These are phyloP conservation scores for Paramyrothecium sp. DNA, from an alignment of 2,329 filamentous ascomycete genomes.

Conservation along the genomic window DNA sequence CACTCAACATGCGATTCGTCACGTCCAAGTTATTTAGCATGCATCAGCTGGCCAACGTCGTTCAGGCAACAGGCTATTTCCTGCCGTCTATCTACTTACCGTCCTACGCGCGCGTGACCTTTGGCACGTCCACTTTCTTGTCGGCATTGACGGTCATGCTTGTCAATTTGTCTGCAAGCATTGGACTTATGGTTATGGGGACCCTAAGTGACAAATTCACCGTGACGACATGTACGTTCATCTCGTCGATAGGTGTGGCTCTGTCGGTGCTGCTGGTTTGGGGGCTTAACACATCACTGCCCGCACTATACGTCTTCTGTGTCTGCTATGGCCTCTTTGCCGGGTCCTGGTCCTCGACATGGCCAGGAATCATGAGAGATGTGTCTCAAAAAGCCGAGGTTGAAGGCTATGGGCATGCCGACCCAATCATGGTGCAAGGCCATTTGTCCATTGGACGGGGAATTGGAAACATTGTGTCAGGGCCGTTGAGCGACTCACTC, in stretches of 20 bases:
- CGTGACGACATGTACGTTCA: constrained; percentile 46
- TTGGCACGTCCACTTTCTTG: constrained; percentile 42
- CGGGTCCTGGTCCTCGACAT: constrained; percentile 57
- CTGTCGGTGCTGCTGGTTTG: constrained; percentile 56
- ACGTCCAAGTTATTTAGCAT: constrained; percentile 49
- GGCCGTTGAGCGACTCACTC: constrained; percentile 51
- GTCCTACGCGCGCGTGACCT: constrained; percentile 45
- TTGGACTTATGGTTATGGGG: constrained; percentile 53
- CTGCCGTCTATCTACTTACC: constrained; percentile 58
- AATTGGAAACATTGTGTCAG: constrained; percentile 54
- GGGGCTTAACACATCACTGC: constrained; percentile 50
- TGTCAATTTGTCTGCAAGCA: constrained; percentile 53
- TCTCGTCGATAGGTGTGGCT: constrained; percentile 53
- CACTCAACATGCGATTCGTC: constrained; percentile 44
- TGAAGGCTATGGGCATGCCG: constrained; percentile 16
- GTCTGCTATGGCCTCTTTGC: constrained; percentile 63
- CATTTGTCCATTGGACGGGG: constrained; percentile 55
- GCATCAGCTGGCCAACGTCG: constrained; percentile 51
- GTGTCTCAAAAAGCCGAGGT: constrained; percentile 16
- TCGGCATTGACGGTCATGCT: constrained; percentile 53
- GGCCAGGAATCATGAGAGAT: constrained; percentile 50
- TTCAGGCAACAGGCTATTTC: constrained; percentile 58
- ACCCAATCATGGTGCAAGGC: constrained; percentile 52
- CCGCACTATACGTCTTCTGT: constrained; percentile 57
- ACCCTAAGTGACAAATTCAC: constrained; percentile 48